phyloP scores from a whole-genome alignment of 148 eudicot genomes.

The Heliosperma pusillum region DNA sequence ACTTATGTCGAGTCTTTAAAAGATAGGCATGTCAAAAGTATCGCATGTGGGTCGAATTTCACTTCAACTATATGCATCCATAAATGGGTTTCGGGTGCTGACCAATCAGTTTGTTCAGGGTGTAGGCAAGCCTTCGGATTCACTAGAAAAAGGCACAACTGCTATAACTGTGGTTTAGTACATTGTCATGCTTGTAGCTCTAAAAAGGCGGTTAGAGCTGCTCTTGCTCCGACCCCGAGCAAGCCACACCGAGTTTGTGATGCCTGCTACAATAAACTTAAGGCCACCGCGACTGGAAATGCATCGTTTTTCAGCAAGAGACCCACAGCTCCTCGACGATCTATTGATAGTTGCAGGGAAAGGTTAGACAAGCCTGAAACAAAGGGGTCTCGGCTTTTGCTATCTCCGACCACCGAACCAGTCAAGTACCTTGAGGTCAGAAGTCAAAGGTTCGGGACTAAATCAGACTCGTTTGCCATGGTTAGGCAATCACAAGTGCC shows the following conservation, averaged over 20 bases:
- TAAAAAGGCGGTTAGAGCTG: constrained; percentile 61
- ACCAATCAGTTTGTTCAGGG: constrained; percentile 70
- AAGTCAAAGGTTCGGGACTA: constrained; percentile 38
- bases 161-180: constrained; percentile 69
- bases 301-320: constrained; percentile 31
- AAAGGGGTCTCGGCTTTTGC: constrained; percentile 47
- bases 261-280: constrained; percentile 62
- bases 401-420: constrained; percentile 49
- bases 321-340: constrained; percentile 39
- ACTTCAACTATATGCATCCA: constrained; percentile 69
- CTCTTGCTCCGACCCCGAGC: constrained; percentile 76
- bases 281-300: constrained; percentile 35
- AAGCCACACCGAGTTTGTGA: constrained; percentile 87
- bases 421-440: constrained; percentile 75
- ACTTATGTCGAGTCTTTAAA: constrained; percentile 59
- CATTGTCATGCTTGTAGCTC: constrained; percentile 77
- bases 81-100: constrained; percentile 78
- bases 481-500: constrained; percentile 82
- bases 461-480: constrained; percentile 45
- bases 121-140: constrained; percentile 78
- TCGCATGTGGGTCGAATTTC: constrained; percentile 68
- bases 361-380: constrained; percentile 36
- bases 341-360: constrained; percentile 37
- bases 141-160: constrained; percentile 67
- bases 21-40: constrained; percentile 61